Base-by-base conservation (phyloP, 169 alveolate genomes). In the Amoebophrya sp. region DNA sequence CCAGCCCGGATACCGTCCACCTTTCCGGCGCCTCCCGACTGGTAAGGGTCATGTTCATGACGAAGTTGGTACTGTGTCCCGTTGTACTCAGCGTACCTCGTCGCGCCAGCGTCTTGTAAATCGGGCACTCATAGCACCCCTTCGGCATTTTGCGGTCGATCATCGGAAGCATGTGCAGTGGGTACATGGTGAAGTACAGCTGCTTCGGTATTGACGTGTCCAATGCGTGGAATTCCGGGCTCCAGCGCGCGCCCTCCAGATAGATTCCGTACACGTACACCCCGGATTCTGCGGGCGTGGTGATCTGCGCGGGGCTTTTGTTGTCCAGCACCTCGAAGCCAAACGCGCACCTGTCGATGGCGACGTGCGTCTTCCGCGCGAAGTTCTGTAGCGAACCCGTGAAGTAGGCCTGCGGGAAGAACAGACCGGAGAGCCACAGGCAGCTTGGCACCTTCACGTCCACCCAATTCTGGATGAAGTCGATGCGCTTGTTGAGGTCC, bases 321-420 rank as follows among this genome's bases (percentile, higher is more conserved):
- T 66, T 25, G 83, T 66, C 83, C 32, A 66, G 1, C 83, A 66
- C 83, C 35, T 66, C 35, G 83, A 66, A 66, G 35, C 83, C 83
- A 25, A 66, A 66, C 83, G 83, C 1, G 35, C 83, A 66, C 35
- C 83, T 47, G 18, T 47, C 66, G 18, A 47, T 47, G 29, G 66
- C 66, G 29, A 18, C 18, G 29, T 18, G 7, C 18, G 66, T 47
- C 18, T 47, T 47, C 89, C 98, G 95, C 32, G 98, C 98, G 93
- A 96, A 97, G 93, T 97, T 97, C 96, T 97, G 96, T 54, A 96
- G 93, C 89, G 96, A 95, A 38, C 97, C 98, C 53, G 98, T 96
- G 77, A 96, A 92, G 92, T 95, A 97, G 47, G 98, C 98, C 91
- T 97, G 97, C 25, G 98, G 98, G 98, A 97, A 97, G 96, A 97